These are phyloP conservation scores for Pseudogymnoascus pannorum DNA, from an alignment of 2,329 filamentous ascomycete genomes.

Conservation along the genomic window DNA sequence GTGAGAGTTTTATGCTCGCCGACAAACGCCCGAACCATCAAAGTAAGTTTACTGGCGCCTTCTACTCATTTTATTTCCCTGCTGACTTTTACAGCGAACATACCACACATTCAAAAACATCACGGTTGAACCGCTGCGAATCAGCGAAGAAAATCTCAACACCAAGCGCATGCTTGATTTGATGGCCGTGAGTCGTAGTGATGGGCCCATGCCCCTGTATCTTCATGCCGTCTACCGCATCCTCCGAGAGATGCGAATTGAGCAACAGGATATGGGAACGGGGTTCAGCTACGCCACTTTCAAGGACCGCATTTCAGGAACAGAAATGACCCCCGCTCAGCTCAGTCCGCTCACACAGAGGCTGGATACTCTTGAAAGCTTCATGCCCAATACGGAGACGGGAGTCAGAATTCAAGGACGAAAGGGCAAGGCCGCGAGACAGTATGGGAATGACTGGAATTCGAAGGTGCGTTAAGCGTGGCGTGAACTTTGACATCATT, in stretches of 20 bases:
- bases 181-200: slow-evolving; percentile 41
- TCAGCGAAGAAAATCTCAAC: slow-evolving; percentile 42
- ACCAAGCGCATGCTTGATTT: slow-evolving; percentile 46
- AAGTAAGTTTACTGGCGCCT: slow-evolving; percentile 14
- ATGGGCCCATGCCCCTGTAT: slow-evolving; percentile 42
- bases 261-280: slow-evolving; percentile 25
- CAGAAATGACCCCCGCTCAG: slow-evolving; percentile 43
- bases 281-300: slow-evolving; percentile 41
- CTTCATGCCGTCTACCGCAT: slow-evolving; percentile 41
- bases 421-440: background rate
- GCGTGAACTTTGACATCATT: background rate
- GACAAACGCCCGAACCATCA: slow-evolving; percentile 37
- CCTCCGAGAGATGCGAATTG: slow-evolving; percentile 42
- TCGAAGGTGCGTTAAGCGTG: slow-evolving; percentile 13
- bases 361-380: slow-evolving; percentile 56
- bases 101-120: slow-evolving; percentile 37
- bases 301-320: slow-evolving; percentile 27
- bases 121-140: slow-evolving; percentile 37
- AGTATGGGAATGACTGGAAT: slow-evolving; percentile 20
- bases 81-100: slow-evolving; percentile 12
- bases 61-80: background rate
- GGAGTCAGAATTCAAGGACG: background rate
- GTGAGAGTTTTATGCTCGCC: slow-evolving; percentile 46
- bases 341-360: slow-evolving; percentile 49
- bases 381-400: slow-evolving; percentile 38